These are phyloP conservation scores for Podospora fimiseda DNA, from an alignment of 495 filamentous ascomycete genomes.

Conservation along the genomic window DNA sequence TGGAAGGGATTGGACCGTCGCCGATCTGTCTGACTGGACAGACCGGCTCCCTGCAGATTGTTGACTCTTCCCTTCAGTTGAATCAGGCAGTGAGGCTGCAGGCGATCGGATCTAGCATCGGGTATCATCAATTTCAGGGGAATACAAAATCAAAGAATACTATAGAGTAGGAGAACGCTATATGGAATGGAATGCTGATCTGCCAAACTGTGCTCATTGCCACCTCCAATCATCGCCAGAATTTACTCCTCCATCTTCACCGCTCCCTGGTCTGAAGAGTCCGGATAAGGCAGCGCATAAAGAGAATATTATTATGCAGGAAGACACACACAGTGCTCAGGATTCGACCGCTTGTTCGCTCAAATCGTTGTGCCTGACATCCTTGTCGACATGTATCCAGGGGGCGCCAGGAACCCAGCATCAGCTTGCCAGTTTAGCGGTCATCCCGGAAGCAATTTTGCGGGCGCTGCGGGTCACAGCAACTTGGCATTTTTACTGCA, in stretches of 20 bases:
- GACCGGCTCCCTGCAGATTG: not conserved
- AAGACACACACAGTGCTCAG: slow-evolving; percentile 11
- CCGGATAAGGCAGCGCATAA: slow-evolving; percentile 15
- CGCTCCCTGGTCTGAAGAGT: slow-evolving; percentile 8
- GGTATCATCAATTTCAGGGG: not conserved
- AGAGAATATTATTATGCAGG: slow-evolving; percentile 24
- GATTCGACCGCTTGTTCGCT: slow-evolving; percentile 10
- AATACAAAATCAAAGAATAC: slow-evolving; percentile 3
- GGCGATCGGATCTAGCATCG: not conserved
- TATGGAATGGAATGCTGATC: too few species aligned
- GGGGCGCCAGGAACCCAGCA: slow-evolving; percentile 16
- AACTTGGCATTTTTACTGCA: slow-evolving; percentile 1
- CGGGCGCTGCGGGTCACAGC: not conserved
- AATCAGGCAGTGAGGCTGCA: not conserved
- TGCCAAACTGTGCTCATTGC: not conserved
- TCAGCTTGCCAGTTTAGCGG: slow-evolving; percentile 8
- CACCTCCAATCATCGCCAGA: not conserved
- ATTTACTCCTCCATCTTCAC: slow-evolving; percentile 7
- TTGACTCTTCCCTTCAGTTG: not conserved
- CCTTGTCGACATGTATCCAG: slow-evolving; percentile 8
- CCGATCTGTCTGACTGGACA: slow-evolving; percentile 1
- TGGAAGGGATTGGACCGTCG: not conserved
- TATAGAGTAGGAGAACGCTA: too few species aligned
- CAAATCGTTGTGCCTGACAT: not conserved
- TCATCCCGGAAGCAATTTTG: slow-evolving; percentile 10